These are phyloP conservation scores for Penicillium sp. DNA, from an alignment of 2,329 filamentous ascomycete species.

Conservation along the genomic window DNA sequence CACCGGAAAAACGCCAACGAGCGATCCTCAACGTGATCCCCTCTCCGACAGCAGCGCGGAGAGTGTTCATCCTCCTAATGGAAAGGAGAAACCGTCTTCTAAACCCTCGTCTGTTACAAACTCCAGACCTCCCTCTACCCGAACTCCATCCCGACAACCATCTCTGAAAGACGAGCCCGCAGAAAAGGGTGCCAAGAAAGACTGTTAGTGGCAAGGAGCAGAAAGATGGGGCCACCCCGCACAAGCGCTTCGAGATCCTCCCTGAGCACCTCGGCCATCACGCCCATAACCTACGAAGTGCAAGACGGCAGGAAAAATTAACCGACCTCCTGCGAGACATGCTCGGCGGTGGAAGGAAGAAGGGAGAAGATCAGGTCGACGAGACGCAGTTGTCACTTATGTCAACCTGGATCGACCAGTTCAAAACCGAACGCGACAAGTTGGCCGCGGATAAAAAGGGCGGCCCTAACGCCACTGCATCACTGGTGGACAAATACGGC, in stretches of 20 bases:
- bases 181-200: slow-evolving; percentile 30
- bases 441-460: slow-evolving; percentile 69
- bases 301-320: slow-evolving; percentile 89
- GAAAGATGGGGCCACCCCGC: slow-evolving; percentile 30
- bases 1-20: slow-evolving; percentile 32
- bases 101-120: slow-evolving; percentile 23
- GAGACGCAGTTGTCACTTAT: slow-evolving; percentile 87
- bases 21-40: slow-evolving; percentile 29
- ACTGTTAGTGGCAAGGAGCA: slow-evolving; percentile 27
- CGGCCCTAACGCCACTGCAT: slow-evolving; percentile 66
- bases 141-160: slow-evolving; percentile 33
- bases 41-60: slow-evolving; percentile 38
- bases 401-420: slow-evolving; percentile 90
- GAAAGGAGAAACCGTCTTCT: slow-evolving; percentile 20
- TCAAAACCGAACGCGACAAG: slow-evolving; percentile 79
- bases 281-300: slow-evolving; percentile 81
- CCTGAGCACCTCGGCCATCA: slow-evolving; percentile 61
- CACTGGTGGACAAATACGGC: slow-evolving; percentile 91
- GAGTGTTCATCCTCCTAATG: slow-evolving; percentile 32
- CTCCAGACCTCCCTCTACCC: slow-evolving; percentile 28
- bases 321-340: slow-evolving; percentile 85
- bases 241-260: slow-evolving; percentile 54
- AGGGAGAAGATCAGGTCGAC: slow-evolving; percentile 54
- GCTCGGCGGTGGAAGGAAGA: slow-evolving; percentile 73
- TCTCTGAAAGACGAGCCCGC: slow-evolving; percentile 30